Base-by-base conservation (phyloP, 768 basidiomycete genomes). In the Mrakia blollopis region DNA sequence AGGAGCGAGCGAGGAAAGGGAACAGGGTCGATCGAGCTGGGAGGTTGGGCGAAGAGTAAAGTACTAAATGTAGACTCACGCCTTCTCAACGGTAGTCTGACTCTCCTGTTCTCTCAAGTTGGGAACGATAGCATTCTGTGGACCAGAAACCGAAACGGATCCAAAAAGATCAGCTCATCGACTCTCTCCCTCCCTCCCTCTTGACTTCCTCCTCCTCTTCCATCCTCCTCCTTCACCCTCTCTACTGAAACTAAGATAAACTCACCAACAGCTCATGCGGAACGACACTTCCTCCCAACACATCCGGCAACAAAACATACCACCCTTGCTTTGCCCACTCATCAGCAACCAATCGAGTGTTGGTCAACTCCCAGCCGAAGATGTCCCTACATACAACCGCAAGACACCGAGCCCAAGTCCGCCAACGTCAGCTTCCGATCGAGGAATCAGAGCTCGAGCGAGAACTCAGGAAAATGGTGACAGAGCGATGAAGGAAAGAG, bases 241-340 rank as follows among this genome's bases (percentile, higher is more conserved):
- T 41, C 39, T 21, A 14, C 21, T 37, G 28, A 44, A n/a, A 57
- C 21, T 44, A 41, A 10, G 37, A 28, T 28, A 14, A 37, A 71
- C 75, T n/a, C 30, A 76, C 75, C 37, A 76, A 60, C 54, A 76
- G 14, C 30, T 62, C 68, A 68, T 60, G 35, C 3, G 52, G 28
- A n/a, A 76, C 68, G 4, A 37, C 47, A 41, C 54, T 52, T 69
- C 79, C 79, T 0, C 82, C 79, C 60, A 84, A 75, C 50, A 83
- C 75, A 74, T 84, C 84, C 10, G 83, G 83, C 32, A 84, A n/a
- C 32, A 81, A 65, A 30, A 83, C 83, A 63, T 82, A 80, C 79
- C 81, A 83, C 32, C 83, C 84, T 18, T 81, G 75, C 28, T 79
- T 79, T 10, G 84, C 83, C 81, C 83, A 84, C 78, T 82, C 82